These are phyloP conservation scores for Suillus alpinus DNA, from an alignment of 768 basidiomycete genomes.

Conservation along the genomic window DNA sequence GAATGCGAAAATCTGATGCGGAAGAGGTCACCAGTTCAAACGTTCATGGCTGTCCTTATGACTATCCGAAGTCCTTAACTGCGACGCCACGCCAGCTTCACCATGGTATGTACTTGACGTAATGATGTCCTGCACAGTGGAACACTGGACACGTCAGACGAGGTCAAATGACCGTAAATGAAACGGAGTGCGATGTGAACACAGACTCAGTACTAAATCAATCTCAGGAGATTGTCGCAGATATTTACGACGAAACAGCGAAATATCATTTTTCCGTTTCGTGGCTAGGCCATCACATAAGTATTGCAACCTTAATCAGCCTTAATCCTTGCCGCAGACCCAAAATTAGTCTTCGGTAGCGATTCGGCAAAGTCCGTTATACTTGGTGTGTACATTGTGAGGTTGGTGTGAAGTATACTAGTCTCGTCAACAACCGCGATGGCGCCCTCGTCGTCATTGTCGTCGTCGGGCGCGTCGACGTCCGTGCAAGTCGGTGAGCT, in stretches of 20 bases:
- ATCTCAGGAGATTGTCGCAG: not conserved
- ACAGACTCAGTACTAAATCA: not conserved
- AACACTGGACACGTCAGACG: not conserved
- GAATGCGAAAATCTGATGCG: not conserved
- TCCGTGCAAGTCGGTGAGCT: constrained; percentile 92
- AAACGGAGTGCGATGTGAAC: not conserved
- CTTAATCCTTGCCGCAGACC: not conserved
- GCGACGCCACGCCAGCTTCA: not conserved
- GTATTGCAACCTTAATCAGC: not conserved
- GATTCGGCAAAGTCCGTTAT: constrained; percentile 1
- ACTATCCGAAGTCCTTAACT: not conserved
- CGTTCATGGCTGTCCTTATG: too few species aligned
- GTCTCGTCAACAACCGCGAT: constrained; percentile 42
- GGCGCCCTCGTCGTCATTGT: constrained; percentile 72
- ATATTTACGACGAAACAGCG: not conserved
- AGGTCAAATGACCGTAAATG: not conserved
- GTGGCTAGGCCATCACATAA: not conserved
- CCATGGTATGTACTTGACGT: not conserved
- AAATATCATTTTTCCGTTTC: not conserved
- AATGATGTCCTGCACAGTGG: not conserved
- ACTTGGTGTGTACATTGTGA: not conserved
- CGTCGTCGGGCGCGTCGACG: constrained; percentile 61
- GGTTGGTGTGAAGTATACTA: constrained; percentile 1
- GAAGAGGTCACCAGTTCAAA: too few species aligned
- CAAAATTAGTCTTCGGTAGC: not conserved